Evolutionary conservation across 2,329 filamentous ascomycete species (phyloP).

Genomic region (Onygenales sp.): DNA sequence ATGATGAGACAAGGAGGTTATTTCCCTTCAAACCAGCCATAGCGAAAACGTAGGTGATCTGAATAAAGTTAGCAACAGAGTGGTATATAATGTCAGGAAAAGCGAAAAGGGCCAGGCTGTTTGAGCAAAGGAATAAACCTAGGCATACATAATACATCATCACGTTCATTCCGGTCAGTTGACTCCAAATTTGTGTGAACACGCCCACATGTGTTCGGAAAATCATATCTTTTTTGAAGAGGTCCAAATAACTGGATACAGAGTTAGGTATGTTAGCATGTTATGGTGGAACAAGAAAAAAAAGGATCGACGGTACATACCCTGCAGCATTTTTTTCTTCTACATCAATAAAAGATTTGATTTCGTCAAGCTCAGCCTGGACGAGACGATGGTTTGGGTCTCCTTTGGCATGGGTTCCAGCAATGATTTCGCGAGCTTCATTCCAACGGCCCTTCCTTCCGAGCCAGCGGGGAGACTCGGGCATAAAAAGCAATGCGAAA

Average conservation of each 20-base stretch:
- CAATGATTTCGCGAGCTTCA: conserved; percentile 32
- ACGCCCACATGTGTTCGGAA: conserved; percentile 55
- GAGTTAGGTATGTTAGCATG: conserved; percentile 45
- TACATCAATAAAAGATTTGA: conserved; percentile 25
- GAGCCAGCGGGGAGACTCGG: conserved; percentile 41
- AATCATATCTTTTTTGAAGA: conserved; percentile 61
- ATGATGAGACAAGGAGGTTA: conserved; percentile 42
- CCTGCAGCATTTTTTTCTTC: conserved; percentile 40
- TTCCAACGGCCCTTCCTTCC: conserved; percentile 24
- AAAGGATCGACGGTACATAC: conserved; percentile 35
- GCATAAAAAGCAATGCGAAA: conserved; percentile 46
- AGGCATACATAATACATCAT: conserved; percentile 52
- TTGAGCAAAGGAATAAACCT: conserved; percentile 20
- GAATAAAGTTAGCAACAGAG: conserved; percentile 2
- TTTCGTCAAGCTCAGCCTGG: conserved; percentile 40
- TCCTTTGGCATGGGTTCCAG: conserved; percentile 48
- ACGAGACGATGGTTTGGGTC: conserved; percentile 47
- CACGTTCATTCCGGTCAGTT: conserved; percentile 48
- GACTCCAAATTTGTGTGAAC: conserved; percentile 48
- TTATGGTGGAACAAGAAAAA: conserved; percentile 59
- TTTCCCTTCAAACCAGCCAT: conserved; percentile 21
- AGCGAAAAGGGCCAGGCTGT: conserved; percentile 18
- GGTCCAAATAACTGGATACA: conserved; percentile 59
- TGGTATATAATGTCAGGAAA: not conserved
- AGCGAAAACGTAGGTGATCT: conserved; percentile 10